Evolutionary conservation across 1,139 yeast genomes (phyloP).

Genomic region (Suhomyces guaymorum): DNA sequence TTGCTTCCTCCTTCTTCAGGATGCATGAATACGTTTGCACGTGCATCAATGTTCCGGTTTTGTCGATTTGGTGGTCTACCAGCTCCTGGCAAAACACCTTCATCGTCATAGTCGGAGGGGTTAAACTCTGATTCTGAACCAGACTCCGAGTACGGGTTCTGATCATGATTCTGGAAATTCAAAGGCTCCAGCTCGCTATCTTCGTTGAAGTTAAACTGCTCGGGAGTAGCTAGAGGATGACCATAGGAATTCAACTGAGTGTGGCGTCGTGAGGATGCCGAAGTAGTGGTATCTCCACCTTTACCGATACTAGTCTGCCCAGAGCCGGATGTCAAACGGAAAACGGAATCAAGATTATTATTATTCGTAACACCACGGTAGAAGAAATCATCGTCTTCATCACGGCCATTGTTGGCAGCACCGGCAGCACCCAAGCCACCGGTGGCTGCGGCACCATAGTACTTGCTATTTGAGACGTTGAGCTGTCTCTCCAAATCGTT

Average conservation of each 20-base stretch:
- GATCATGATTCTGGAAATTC: conserved; percentile 5
- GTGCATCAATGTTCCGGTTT: conserved; percentile 13
- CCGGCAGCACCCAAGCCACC: conserved; percentile 12
- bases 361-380: conserved; percentile 50
- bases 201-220: conserved; percentile 20
- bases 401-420: conserved; percentile 14
- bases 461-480: conserved; percentile 19
- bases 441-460: conserved; percentile 20
- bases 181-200: conserved; percentile 17
- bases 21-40: conserved; percentile 11
- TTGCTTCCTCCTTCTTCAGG: conserved; percentile 21
- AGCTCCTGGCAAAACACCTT: conserved; percentile 17
- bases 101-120: conserved; percentile 24
- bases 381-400: conserved; percentile 36
- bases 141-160: background rate
- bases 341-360: conserved; percentile 46
- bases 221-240: conserved; percentile 17
- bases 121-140: conserved; percentile 16
- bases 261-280: conserved; percentile 17
- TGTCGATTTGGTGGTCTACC: conserved; percentile 10
- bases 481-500: conserved; percentile 28
- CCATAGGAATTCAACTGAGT: conserved; percentile 15
- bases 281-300: conserved; percentile 16
- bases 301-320: conserved; percentile 21
- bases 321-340: conserved; percentile 29